phyloP scores from a whole-genome alignment of 1,284 basidiomycete genomes.

The Melampsora abietis-canadensis region DNA sequence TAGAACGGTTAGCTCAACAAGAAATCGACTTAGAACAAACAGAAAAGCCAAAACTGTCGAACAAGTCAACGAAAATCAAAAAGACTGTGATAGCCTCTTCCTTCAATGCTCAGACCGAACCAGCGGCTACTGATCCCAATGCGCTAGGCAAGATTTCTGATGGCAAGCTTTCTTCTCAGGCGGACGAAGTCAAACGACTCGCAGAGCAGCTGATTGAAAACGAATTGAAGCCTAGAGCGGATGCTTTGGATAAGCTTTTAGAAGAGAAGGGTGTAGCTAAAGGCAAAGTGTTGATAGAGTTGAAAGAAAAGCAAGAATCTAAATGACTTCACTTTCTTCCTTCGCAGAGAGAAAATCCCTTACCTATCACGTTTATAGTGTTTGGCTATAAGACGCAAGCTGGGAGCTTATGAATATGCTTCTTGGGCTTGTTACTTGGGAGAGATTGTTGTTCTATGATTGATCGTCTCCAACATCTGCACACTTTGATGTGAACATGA shows the following conservation, averaged over 20 bases:
- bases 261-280: background rate
- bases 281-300: background rate
- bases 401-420: too few relatives aligned
- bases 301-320: background rate
- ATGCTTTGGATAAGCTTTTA: slow-evolving; percentile 10
- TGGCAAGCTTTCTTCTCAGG: slow-evolving; percentile 3
- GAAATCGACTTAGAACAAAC: slow-evolving; percentile 21
- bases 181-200: slow-evolving; percentile 14
- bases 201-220: slow-evolving; percentile 23
- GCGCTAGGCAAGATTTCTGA: background rate
- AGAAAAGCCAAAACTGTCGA: slow-evolving; percentile 12
- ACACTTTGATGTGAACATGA: too few relatives aligned
- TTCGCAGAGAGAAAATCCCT: too few relatives aligned
- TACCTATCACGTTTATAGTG: too few relatives aligned
- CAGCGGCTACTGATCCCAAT: background rate
- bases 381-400: too few relatives aligned
- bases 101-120: background rate
- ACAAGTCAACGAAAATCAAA: background rate
- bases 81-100: background rate
- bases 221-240: slow-evolving; percentile 28
- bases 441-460: too few relatives aligned
- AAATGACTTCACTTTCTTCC: too few relatives aligned
- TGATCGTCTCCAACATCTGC: too few relatives aligned
- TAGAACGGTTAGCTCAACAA: slow-evolving; percentile 17
- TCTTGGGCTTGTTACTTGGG: too few relatives aligned